Evolutionary conservation across 2,329 filamentous ascomycete genomes (phyloP).

Genomic region (Xylaria sp.): DNA sequence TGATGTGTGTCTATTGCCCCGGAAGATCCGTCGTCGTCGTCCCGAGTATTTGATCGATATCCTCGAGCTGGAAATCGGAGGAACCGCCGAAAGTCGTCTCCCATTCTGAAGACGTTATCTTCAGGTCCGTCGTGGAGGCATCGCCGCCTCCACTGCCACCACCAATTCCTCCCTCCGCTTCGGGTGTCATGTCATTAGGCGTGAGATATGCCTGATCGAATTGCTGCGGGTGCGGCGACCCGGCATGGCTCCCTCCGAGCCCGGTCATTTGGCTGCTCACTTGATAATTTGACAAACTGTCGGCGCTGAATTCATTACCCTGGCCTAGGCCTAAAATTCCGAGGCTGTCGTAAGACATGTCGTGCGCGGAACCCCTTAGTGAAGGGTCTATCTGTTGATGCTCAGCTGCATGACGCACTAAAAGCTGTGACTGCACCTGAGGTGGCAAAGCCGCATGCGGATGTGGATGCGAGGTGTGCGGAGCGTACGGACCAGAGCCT

Average conservation of each 20-base stretch:
- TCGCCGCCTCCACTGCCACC: slow-evolving; percentile 7
- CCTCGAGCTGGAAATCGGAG: slow-evolving; percentile 40
- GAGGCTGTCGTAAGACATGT: slow-evolving; percentile 39
- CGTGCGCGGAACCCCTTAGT: slow-evolving; percentile 19
- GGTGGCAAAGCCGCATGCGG: slow-evolving; percentile 26
- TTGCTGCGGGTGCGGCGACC: slow-evolving; percentile 37
- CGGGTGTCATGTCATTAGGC: slow-evolving; percentile 29
- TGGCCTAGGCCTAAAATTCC: slow-evolving; percentile 39
- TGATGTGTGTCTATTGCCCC: slow-evolving; percentile 15
- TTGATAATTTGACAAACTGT: slow-evolving; percentile 37
- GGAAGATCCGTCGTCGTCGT: slow-evolving; percentile 42
- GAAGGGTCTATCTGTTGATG: slow-evolving; percentile 36
- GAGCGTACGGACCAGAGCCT: slow-evolving; percentile 18
- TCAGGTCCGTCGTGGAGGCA: slow-evolving; percentile 16
- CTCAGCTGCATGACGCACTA: slow-evolving; percentile 22
- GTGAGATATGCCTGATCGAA: slow-evolving; percentile 37
- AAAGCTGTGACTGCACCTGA: slow-evolving; percentile 18
- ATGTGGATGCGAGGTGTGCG: slow-evolving; percentile 22
- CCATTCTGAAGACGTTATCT: slow-evolving; percentile 40
- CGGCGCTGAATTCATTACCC: slow-evolving; percentile 33
- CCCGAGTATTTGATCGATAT: slow-evolving; percentile 43
- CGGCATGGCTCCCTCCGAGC: slow-evolving; percentile 33
- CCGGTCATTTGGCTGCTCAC: slow-evolving; percentile 34
- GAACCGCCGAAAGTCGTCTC: slow-evolving; percentile 39
- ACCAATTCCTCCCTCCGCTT: slow-evolving; percentile 22